Evolutionary conservation across 805 yeast species (phyloP), one percentile per base, ranked within the genome.

Genomic region (Ogataea methanolica): DNA sequence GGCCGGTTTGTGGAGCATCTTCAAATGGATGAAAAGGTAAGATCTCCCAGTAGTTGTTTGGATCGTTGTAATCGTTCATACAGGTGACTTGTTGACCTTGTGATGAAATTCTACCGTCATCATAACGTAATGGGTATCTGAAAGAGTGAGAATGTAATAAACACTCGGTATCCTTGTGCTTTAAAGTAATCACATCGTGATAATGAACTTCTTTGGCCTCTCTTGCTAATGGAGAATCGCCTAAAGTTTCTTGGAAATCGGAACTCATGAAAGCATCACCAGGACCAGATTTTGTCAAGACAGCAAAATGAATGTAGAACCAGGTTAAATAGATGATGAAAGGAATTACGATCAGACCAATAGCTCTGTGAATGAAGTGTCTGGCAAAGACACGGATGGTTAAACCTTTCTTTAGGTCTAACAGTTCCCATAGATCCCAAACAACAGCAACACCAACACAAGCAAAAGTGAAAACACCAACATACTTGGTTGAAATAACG

Each of bases 261-360:
- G 94, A 76, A n/a, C 94, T 80, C 99, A 94, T 94, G 65, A 92
- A 90, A 3, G 76, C 75, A 64, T 94, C 97, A 52, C 99, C 99
- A 5, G 97, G 94, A 29, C 99, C 99, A 2, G 98, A 91, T 56
- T 79, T 83, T 57, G 70, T 76, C 60, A 94, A 77, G 23, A 94
- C 78, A 31, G 80, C 77, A 69, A 94, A 94, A 69, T 94, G 99
- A 45, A 91, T 74, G 71, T 83, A 89, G 70, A 92, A 94, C 96
- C 97, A 90, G 58, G 80, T 82, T 53, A 90, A 73, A 65, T 89
- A 94, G 55, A 94, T 77, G 33, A 80, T 54, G 63, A 89, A 85
- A 29, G 99, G 99, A 16, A 90, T 66, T 12, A 88, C 74, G 46
- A 94, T 78, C 56, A 94, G 76, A 2, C 83, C 74, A 55, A 81